Conservation (phyloP, 345 rosid genomes). For the Erysimum cheiranthoides region DNA sequence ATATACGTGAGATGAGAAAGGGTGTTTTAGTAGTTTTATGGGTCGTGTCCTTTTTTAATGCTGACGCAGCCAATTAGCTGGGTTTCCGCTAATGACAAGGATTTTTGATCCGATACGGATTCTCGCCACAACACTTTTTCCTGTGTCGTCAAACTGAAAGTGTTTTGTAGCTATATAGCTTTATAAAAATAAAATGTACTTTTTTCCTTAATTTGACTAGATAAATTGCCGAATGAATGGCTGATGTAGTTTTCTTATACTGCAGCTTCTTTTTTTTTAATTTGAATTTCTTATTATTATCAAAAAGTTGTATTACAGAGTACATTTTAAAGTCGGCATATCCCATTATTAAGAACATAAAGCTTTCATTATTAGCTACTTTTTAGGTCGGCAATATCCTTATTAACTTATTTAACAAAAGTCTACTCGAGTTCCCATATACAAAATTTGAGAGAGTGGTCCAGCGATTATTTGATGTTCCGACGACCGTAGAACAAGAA, state of each 20-base stretch:
- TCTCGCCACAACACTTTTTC: slow-evolving; percentile 14
- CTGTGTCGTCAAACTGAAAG: slow-evolving; percentile 1
- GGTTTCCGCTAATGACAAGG: slow-evolving; percentile 26
- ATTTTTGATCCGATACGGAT: slow-evolving; percentile 34
- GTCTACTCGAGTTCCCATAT: no score
- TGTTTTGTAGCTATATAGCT: not conserved
- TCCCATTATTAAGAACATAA: not conserved
- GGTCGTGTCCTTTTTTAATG: not conserved
- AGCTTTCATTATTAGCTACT: slow-evolving; percentile 32
- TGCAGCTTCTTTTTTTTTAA: no score
- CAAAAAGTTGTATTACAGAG: not conserved
- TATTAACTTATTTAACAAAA: not conserved
- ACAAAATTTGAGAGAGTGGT: no score
- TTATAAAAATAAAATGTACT: no score
- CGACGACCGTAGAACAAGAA: no score
- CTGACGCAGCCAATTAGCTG: slow-evolving; percentile 30
- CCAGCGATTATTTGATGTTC: no score
- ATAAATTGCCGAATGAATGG: not conserved
- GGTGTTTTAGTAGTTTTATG: not conserved
- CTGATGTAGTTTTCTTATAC: not conserved
- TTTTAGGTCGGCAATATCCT: slow-evolving; percentile 27
- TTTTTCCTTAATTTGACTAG: no score
- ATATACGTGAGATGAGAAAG: not conserved
- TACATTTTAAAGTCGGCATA: no score
- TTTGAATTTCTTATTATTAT: not conserved